Base-by-base conservation (phyloP, 2,329 filamentous ascomycete species). In the Mariannaea elegans region DNA sequence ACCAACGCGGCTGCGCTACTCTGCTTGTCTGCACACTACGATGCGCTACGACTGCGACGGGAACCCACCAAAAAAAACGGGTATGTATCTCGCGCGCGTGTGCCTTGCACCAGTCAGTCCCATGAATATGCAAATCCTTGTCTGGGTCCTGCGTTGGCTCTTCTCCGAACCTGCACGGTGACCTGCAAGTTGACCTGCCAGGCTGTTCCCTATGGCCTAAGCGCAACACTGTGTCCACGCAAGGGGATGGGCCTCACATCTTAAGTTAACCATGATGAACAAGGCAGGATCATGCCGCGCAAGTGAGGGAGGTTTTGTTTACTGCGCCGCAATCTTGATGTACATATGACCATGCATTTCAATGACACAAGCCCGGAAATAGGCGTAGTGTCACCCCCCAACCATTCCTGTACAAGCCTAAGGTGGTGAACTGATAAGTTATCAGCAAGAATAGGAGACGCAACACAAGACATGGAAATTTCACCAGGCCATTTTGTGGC, bases 1-100 rank as follows among this genome's bases (percentile, higher is more conserved):
- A 56, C 36, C 51, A 47, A 36, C 49, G 56, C 56, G 49, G 49
- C 56, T 59, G 39, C 56, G 51, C 51, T 54, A 54, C 23, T 46
- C 51, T 38, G 51, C 51, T n/a, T n/a, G n/a, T n/a, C n/a, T n/a
- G n/a, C n/a, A 54, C 42, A 54, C 52, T 46, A 55, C 52, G 52
- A 23, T 47, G 44, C 51, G 34, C 51, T 54, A 54, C 51, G 21
- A 31, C 51, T 54, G 44, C 32, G 32, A 32, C 34, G 36, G 44
- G 42, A 55, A 24, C 42, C 44, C 44, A 55, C 34, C 24, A 5
- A 23, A 45, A 36, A 55, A 27, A 36, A 36, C 31, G 44, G 51
- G 36, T 19, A 29, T 36, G 36, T 19, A 29, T 36, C 34, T 31
- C 36, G 51, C 36, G 32, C 52, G 42, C 52, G 52, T 27, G 52